These are phyloP conservation scores for Verticillium klebahnii DNA, from an alignment of 2,329 filamentous ascomycete genomes.

Conservation along the genomic window DNA sequence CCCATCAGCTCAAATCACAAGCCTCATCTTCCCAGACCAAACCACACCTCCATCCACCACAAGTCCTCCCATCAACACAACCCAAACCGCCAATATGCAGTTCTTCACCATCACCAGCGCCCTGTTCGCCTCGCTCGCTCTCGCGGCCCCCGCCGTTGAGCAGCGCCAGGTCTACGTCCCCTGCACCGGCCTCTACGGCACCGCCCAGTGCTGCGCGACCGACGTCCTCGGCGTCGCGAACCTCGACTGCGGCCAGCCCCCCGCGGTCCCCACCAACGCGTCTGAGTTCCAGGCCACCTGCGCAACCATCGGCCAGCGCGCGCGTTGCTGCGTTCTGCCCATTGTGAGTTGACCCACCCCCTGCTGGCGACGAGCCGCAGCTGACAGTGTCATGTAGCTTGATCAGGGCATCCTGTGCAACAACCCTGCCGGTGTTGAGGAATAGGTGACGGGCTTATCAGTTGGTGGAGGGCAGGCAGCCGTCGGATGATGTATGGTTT, in stretches of 20 bases:
- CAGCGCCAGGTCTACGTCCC: constrained; percentile 32
- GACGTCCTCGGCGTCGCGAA: constrained; percentile 54
- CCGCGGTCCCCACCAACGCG: constrained; percentile 28
- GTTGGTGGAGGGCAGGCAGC: neutral
- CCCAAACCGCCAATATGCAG: constrained; percentile 7
- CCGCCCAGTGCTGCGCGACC: constrained; percentile 55
- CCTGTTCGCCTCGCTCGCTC: constrained; percentile 17
- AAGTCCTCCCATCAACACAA: neutral
- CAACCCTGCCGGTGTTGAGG: constrained; percentile 24
- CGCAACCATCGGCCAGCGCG: constrained; percentile 44
- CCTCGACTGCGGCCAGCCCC: constrained; percentile 49
- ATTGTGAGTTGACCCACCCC: constrained; percentile 21
- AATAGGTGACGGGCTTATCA: neutral
- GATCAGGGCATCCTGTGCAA: constrained; percentile 30
- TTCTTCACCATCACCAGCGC: constrained; percentile 10
- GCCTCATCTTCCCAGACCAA: neutral
- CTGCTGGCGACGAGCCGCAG: neutral
- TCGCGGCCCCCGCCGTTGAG: constrained; percentile 24
- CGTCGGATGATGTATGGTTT: neutral
- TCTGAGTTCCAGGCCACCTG: constrained; percentile 42
- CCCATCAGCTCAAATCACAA: constrained; percentile 1
- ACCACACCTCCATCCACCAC: neutral
- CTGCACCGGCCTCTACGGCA: constrained; percentile 37
- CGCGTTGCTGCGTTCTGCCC: constrained; percentile 53
- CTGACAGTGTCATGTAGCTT: constrained; percentile 12